A percentile compares a stretch with the other conserved stretches of the same genome.
phyloP scores from a whole-genome alignment of 2,329 filamentous ascomycete species.

The Cladosporium sp. region DNA sequence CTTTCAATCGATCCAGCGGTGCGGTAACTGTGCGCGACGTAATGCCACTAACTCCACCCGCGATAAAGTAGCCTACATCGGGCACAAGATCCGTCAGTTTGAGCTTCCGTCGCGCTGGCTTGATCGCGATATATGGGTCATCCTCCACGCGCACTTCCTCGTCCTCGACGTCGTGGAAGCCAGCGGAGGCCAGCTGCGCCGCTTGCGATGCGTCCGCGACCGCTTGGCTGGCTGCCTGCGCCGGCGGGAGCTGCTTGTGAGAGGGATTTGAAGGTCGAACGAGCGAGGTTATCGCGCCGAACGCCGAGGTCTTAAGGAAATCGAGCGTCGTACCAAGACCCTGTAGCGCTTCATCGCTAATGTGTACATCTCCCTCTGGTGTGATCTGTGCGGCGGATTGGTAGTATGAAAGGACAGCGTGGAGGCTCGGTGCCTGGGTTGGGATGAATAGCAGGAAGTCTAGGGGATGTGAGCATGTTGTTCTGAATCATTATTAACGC shows the following conservation, averaged over 20 bases:
- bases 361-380: conserved; percentile 88
- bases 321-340: conserved; percentile 82
- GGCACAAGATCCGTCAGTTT: conserved; percentile 65
- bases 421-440: conserved; percentile 69
- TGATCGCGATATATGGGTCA: conserved; percentile 39
- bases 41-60: conserved; percentile 90
- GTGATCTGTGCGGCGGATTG: conserved; percentile 85
- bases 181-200: conserved; percentile 15
- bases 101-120: conserved; percentile 41
- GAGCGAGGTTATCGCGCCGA: conserved; percentile 70
- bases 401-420: conserved; percentile 87
- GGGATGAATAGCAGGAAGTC: conserved; percentile 92
- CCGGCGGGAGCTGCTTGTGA: conserved; percentile 20
- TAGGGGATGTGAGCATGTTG: conserved; percentile 40
- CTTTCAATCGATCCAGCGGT: conserved; percentile 93
- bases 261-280: conserved; percentile 27
- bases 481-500: not conserved
- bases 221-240: conserved; percentile 10
- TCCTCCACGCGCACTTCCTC: conserved; percentile 27
- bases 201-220: conserved; percentile 15
- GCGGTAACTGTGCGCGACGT: conserved; percentile 94
- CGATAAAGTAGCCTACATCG: conserved; percentile 95
- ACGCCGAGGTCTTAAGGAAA: conserved; percentile 70
- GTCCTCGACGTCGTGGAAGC: conserved; percentile 22
- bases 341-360: conserved; percentile 87